phyloP scores from a whole-genome alignment of 163 green algal genomes.

The Volvox carteri region DNA sequence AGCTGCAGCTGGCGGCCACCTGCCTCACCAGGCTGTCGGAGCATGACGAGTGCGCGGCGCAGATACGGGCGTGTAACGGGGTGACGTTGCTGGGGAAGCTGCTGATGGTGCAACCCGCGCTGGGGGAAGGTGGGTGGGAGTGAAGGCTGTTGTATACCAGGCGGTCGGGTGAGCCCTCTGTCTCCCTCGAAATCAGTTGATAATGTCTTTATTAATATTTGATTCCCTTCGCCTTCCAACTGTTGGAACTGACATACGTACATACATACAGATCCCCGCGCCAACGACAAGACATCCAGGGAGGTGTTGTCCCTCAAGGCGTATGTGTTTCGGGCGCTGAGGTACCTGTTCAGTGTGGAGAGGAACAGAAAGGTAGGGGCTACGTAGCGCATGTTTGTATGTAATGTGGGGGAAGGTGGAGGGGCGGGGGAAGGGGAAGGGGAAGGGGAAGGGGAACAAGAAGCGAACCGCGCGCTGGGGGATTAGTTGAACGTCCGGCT shows the following conservation, averaged over 20 bases:
- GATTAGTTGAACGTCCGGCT: too few relatives aligned
- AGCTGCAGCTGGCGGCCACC: slow-evolving; percentile 67
- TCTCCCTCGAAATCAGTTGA: too few relatives aligned
- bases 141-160: too few relatives aligned
- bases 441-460: too few relatives aligned
- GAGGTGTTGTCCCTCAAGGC: slow-evolving; percentile 65
- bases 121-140: slow-evolving; percentile 20
- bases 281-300: slow-evolving; percentile 8
- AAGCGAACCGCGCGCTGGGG: too few relatives aligned
- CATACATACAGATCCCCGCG: slow-evolving; percentile 8
- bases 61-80: slow-evolving; percentile 67
- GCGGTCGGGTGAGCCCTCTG: too few relatives aligned
- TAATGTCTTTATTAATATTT: too few relatives aligned
- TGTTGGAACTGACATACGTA: too few relatives aligned
- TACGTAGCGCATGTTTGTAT: too few relatives aligned
- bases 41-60: slow-evolving; percentile 65
- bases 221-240: too few relatives aligned
- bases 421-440: too few relatives aligned
- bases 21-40: slow-evolving; percentile 64
- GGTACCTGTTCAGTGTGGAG: slow-evolving; percentile 73
- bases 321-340: slow-evolving; percentile 66
- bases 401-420: too few relatives aligned
- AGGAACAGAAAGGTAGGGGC: slow-evolving; percentile 68
- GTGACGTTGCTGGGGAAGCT: slow-evolving; percentile 71
- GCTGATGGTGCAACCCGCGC: slow-evolving; percentile 59